Evolutionary conservation across 2,329 filamentous ascomycete species (phyloP).

Genomic region (Teratosphaeria destructans): DNA sequence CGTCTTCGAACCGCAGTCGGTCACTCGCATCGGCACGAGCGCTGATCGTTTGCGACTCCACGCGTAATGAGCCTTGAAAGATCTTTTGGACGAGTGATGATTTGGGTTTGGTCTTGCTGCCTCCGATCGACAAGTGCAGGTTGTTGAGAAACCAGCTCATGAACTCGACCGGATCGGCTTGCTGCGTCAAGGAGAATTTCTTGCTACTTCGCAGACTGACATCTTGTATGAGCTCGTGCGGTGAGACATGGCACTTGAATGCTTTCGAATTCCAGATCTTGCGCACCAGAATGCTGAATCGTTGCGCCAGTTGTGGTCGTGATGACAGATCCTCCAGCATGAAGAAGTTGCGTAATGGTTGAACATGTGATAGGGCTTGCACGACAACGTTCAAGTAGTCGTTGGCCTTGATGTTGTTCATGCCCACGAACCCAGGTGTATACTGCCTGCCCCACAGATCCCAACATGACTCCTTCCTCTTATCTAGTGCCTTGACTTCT

Average conservation of each 20-base stretch:
- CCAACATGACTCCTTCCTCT: slow-evolving; percentile 49
- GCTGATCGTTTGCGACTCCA: slow-evolving; percentile 12
- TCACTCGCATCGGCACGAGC: slow-evolving; percentile 81
- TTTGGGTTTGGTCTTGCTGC: slow-evolving; percentile 74
- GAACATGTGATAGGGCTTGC: slow-evolving; percentile 81
- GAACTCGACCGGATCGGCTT: slow-evolving; percentile 94
- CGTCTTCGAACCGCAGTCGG: slow-evolving; percentile 85
- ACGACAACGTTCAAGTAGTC: slow-evolving; percentile 96
- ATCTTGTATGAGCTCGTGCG: slow-evolving; percentile 92
- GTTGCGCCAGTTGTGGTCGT: slow-evolving; percentile 71
- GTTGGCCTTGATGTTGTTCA: slow-evolving; percentile 99
- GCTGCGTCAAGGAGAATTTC: slow-evolving; percentile 78
- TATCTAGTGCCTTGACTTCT: slow-evolving; percentile 74
- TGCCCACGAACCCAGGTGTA: slow-evolving; percentile 86
- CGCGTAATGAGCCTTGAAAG: slow-evolving; percentile 81
- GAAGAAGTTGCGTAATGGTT: slow-evolving; percentile 82
- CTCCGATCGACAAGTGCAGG: slow-evolving; percentile 81
- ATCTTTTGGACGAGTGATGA: slow-evolving; percentile 82
- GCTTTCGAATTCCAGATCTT: slow-evolving; percentile 98
- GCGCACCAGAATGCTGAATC: slow-evolving; percentile 79
- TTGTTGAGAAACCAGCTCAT: slow-evolving; percentile 97
- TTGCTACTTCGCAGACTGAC: slow-evolving; percentile 84
- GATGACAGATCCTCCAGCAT: slow-evolving; percentile 72
- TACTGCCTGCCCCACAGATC: slow-evolving; percentile 79
- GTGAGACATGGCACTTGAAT: slow-evolving; percentile 93